Evolutionary conservation across 345 rosid species (phyloP).

Genomic region (Corchorus capsularis): DNA sequence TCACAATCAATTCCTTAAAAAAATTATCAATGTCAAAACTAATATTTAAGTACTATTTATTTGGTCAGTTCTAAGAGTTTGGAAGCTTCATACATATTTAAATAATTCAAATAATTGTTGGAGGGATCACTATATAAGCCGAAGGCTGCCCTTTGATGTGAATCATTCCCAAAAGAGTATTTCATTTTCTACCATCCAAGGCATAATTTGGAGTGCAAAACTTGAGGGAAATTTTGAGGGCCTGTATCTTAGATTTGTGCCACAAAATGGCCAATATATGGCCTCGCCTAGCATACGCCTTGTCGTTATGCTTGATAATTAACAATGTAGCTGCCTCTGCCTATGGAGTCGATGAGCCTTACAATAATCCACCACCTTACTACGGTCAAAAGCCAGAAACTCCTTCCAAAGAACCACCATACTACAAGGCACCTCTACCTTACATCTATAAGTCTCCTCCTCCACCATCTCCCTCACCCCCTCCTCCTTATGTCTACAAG

Average conservation of each 20-base stretch:
- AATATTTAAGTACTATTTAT: too few relatives aligned
- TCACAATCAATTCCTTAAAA: not conserved
- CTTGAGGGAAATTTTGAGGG: not conserved
- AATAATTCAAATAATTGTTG: too few relatives aligned
- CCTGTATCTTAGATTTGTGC: too few relatives aligned
- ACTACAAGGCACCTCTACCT: not conserved
- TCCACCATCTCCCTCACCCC: too few relatives aligned
- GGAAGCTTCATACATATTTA: not conserved
- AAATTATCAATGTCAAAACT: not conserved
- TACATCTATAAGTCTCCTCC: too few relatives aligned
- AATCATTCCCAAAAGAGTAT: not conserved
- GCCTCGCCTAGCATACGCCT: conserved; percentile 29
- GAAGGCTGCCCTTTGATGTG: not conserved
- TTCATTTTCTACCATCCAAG: not conserved
- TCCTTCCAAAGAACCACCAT: not conserved
- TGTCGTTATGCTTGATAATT: conserved; percentile 30
- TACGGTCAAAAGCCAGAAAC: not conserved
- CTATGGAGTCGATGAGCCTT: not conserved
- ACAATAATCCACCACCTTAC: not conserved
- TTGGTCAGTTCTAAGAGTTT: not conserved
- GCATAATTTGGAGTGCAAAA: too few relatives aligned
- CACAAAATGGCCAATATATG: conserved; percentile 37
- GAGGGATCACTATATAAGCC: conserved; percentile 1
- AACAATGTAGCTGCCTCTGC: conserved; percentile 23
- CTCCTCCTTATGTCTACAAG: too few relatives aligned